Base-by-base conservation (phyloP, 192 early-diverging fungal species). In the Geranomyces variabilis region DNA sequence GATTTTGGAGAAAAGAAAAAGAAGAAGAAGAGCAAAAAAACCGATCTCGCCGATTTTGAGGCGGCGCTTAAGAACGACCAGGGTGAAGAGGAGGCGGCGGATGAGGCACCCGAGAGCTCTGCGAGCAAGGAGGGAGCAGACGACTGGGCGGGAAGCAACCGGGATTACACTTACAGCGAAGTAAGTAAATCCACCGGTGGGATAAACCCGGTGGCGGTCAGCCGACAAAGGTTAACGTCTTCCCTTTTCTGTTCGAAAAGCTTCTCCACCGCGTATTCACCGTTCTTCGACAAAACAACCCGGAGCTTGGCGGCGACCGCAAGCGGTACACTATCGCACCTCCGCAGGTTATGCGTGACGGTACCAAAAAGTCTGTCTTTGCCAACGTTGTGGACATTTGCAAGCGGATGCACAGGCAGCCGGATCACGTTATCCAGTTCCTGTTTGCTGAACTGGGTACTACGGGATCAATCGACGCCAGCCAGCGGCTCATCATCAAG, bases 401-500 rank as follows among this genome's bases (percentile, higher is more conserved):
- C 79, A 93, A 91, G 79, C 84, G 92, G 67, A 96, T 99, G 91
- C 92, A 94, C 78, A 91, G 97, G 77, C 84, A 90, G 67, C 92
- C 94, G 21, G 96, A 99, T 59, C 97, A 99, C 82, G 86, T 99
- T 46, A 97, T 96, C 73, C 94, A 96, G 82, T 99, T 90, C 84
- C 87, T 99, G 75, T 96, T 95, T 84, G 90, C 97, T 43, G 97
- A 99, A 89, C 85, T 99, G 90, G 96, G 96, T 80, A 97, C 95
- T n/a, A 92, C 87, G 44, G 97, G 97, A 33, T 96, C 94, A 22
- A 88, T 97, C 57, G 97, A 98, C 76, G 91, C 92, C 63, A 86
- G 81, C 56, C 91, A 94, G 79, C 90, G 94, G 31, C 80, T 99
- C 58, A 81, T 98, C 51, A 98, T 99, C 83, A 96, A 95, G 88